Evolutionary conservation across 495 filamentous ascomycete species (phyloP).

Genomic region (Xylaria telfairii): DNA sequence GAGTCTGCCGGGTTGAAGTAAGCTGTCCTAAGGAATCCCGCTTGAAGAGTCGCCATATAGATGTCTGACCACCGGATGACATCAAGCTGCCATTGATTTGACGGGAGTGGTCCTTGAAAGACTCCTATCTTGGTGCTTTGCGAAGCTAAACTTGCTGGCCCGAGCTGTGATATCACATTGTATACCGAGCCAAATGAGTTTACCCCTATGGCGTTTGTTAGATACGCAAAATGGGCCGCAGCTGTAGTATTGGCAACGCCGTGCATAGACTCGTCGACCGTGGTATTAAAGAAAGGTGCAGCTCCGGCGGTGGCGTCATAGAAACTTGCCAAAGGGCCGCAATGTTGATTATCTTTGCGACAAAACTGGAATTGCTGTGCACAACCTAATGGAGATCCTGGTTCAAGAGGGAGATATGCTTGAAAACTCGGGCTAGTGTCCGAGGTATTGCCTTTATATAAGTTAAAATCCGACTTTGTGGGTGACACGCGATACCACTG

Average conservation of each 20-base stretch:
- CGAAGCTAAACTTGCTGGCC: not conserved
- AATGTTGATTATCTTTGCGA: slow-evolving; percentile 16
- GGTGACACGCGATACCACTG: slow-evolving; percentile 24
- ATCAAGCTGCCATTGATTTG: slow-evolving; percentile 30
- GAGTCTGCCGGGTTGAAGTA: too few relatives aligned
- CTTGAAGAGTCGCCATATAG: slow-evolving; percentile 14
- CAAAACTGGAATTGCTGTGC: slow-evolving; percentile 18
- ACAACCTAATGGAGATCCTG: slow-evolving; percentile 21
- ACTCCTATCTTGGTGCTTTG: not conserved
- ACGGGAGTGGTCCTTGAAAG: not conserved
- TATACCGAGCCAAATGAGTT: too few relatives aligned
- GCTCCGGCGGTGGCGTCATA: slow-evolving; percentile 3
- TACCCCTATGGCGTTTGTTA: too few relatives aligned
- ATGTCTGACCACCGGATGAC: slow-evolving; percentile 20
- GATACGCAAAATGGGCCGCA: too few relatives aligned
- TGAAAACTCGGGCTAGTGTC: too few relatives aligned
- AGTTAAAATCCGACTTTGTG: too few relatives aligned
- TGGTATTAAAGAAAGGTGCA: slow-evolving; percentile 13
- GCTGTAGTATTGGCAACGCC: too few relatives aligned
- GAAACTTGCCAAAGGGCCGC: slow-evolving; percentile 9
- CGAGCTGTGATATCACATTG: too few relatives aligned
- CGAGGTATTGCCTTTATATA: too few relatives aligned
- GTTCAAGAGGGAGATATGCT: slow-evolving; percentile 8
- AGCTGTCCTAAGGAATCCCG: not conserved
- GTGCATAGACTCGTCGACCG: not conserved